phyloP scores from a whole-genome alignment of 192 early-diverging fungal genomes.

The Entomortierella beljakovae region DNA sequence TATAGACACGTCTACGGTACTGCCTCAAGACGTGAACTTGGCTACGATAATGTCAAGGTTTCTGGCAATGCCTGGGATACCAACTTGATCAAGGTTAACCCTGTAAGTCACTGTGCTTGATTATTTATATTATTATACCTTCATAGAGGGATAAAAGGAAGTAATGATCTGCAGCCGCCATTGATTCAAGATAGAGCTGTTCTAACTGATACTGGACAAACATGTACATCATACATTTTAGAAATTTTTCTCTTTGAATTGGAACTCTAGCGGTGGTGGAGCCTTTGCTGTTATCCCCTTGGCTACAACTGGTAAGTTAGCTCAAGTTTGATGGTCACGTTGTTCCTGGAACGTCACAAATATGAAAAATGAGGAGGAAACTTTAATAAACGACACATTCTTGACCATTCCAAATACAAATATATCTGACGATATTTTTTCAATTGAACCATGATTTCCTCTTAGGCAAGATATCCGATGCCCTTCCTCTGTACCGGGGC shows the following conservation, averaged over 20 bases:
- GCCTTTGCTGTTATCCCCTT: slow-evolving; percentile 96
- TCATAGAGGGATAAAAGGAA: too few relatives aligned
- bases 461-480: slow-evolving; percentile 90
- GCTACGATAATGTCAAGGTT: slow-evolving; percentile 95
- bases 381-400: not conserved
- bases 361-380: not conserved
- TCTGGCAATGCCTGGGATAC: slow-evolving; percentile 96
- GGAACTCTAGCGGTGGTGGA: slow-evolving; percentile 90
- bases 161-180: too few relatives aligned
- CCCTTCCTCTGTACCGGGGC: slow-evolving; percentile 90
- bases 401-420: not conserved
- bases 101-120: slow-evolving; percentile 62
- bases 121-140: not conserved
- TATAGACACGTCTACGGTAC: slow-evolving; percentile 94
- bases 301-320: slow-evolving; percentile 66
- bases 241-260: slow-evolving; percentile 82
- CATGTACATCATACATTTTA: slow-evolving; percentile 5
- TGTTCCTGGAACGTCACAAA: slow-evolving; percentile 16
- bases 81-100: slow-evolving; percentile 95
- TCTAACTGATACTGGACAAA: not conserved
- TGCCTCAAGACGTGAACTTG: slow-evolving; percentile 85
- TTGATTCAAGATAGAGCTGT: too few relatives aligned
- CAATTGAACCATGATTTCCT: not conserved
- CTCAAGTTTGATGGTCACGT: not conserved
- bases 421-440: too few relatives aligned